Evolutionary conservation across 176 grass and related monocot genomes (phyloP).

Genomic region (Saccharum spontaneum): DNA sequence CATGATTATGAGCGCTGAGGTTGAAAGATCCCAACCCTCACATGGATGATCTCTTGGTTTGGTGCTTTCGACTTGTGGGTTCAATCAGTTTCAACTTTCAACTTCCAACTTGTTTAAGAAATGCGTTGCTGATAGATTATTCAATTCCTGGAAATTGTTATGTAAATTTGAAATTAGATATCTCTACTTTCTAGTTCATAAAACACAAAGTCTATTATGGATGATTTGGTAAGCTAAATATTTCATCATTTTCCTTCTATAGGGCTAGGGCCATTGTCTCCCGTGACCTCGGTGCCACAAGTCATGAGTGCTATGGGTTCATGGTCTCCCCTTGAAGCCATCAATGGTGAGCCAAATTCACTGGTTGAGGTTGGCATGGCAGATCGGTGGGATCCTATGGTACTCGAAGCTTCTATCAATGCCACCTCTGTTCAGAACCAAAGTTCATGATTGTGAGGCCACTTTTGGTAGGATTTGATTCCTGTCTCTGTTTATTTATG

Average conservation of each 20-base stretch:
- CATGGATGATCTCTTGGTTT: background rate
- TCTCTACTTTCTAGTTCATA: background rate
- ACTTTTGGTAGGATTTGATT: background rate
- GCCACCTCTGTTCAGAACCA: background rate
- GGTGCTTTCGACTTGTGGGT: background rate
- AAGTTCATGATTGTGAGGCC: background rate
- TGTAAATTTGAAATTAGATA: background rate
- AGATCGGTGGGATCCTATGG: conserved; percentile 5
- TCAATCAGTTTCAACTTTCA: background rate
- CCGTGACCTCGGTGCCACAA: background rate
- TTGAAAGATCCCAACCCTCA: background rate
- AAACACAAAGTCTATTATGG: background rate
- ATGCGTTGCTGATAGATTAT: no score
- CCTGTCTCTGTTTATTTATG: background rate
- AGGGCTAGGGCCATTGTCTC: background rate
- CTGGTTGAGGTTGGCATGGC: background rate
- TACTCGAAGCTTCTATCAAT: background rate
- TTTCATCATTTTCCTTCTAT: background rate
- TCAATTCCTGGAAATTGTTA: background rate
- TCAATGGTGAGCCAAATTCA: background rate
- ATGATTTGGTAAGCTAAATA: background rate
- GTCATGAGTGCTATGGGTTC: background rate
- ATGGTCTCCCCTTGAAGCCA: background rate
- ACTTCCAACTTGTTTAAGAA: background rate
- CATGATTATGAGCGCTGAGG: background rate